A percentile compares a stretch with the other conserved stretches of the same genome.
Conservation (phyloP, 257 asterid genomes). For the Petunia axillaris region DNA sequence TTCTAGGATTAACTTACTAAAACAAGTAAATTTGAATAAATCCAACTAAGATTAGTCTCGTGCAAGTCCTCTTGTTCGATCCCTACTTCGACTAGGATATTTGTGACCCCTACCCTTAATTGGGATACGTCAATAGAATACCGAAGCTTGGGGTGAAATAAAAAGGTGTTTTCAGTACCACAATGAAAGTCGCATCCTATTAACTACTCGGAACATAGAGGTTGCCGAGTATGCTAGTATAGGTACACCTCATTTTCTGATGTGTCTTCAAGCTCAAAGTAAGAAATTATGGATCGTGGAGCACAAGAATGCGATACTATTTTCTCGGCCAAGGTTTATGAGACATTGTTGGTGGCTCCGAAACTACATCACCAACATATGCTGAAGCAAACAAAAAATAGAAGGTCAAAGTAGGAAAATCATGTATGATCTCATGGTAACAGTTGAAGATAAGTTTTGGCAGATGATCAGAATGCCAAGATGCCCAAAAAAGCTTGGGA, state of each 20-base stretch:
- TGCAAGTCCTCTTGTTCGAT: no score
- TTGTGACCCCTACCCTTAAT: no score
- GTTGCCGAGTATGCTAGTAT: background rate
- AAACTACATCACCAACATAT: background rate
- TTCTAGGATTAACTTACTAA: no score
- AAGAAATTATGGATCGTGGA: constrained; percentile 25
- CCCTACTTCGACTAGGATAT: no score
- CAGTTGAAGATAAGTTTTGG: no score
- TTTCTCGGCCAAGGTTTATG: no score
- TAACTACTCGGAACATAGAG: constrained; percentile 21
- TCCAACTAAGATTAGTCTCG: no score
- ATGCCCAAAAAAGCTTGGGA: background rate
- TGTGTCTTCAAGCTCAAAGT: background rate
- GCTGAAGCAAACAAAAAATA: background rate
- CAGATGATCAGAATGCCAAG: background rate
- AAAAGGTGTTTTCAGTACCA: constrained; percentile 10
- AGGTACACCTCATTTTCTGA: background rate
- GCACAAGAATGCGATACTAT: background rate
- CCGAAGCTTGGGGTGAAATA: background rate
- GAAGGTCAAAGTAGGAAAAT: background rate
- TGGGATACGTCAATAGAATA: background rate
- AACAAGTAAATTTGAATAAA: no score
- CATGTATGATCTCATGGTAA: no score
- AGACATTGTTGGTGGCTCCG: no score
- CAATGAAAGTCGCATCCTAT: constrained; percentile 28